phyloP scores from a whole-genome alignment of 306 rosid species.

The Sphenostylis stenocarpa region DNA sequence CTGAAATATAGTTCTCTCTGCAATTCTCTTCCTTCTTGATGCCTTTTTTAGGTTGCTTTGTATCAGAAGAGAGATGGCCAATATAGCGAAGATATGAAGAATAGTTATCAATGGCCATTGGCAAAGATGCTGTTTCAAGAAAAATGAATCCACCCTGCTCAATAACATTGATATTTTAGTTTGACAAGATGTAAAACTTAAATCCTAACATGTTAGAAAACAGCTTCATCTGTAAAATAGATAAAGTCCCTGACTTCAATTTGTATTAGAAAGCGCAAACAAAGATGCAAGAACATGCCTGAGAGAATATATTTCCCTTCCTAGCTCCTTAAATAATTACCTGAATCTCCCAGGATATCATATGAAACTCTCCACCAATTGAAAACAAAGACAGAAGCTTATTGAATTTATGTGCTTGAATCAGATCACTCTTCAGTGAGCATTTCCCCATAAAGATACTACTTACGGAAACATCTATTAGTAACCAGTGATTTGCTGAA shows the following conservation, averaged over 20 bases:
- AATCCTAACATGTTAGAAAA: conserved; percentile 23
- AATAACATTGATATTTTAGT: conserved; percentile 37
- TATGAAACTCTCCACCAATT: conserved; percentile 64
- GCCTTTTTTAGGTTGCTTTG: conserved; percentile 35
- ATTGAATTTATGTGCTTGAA: conserved; percentile 53
- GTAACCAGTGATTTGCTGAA: conserved; percentile 52
- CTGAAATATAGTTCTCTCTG: conserved; percentile 37
- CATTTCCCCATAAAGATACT: conserved; percentile 58
- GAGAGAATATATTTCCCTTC: conserved; percentile 15
- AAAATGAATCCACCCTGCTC: conserved; percentile 81
- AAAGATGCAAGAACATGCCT: conserved; percentile 31
- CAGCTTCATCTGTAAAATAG: conserved; percentile 14
- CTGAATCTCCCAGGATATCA: conserved; percentile 65
- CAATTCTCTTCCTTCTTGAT: conserved; percentile 38
- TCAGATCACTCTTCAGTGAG: conserved; percentile 59
- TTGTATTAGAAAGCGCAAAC: conserved; percentile 14
- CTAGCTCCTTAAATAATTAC: conserved; percentile 52
- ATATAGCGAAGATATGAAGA: conserved; percentile 48
- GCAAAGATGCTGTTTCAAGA: conserved; percentile 69
- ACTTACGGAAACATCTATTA: conserved; percentile 50
- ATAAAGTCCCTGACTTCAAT: conserved; percentile 23
- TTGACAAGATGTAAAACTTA: conserved; percentile 22
- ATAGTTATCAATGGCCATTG: conserved; percentile 46
- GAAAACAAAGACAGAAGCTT: conserved; percentile 56
- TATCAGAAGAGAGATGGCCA: conserved; percentile 45